Conservation (phyloP, 2,329 filamentous ascomycete genomes). For the Seiridium unicorne region DNA sequence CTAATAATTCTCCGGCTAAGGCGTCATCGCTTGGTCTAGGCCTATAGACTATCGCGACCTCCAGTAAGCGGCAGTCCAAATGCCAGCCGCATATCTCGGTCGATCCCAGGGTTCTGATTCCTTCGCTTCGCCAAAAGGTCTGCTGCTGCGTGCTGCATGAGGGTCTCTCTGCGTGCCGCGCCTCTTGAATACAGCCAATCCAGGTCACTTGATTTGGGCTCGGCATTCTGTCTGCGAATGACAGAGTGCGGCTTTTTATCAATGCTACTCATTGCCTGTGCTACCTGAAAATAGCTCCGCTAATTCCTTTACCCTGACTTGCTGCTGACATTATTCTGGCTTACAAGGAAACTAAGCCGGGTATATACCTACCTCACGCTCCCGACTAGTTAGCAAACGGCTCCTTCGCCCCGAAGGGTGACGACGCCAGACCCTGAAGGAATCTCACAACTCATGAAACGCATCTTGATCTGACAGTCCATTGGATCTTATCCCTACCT, state of each 20-base stretch:
- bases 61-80: background rate
- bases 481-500: too few relatives aligned
- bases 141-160: too few relatives aligned
- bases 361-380: too few relatives aligned
- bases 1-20: too few relatives aligned
- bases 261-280: background rate
- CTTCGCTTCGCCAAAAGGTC: background rate
- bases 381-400: too few relatives aligned
- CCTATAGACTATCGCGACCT: too few relatives aligned
- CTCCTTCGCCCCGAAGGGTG: too few relatives aligned
- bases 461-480: too few relatives aligned
- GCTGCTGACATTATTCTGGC: background rate
- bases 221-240: background rate
- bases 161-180: background rate
- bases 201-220: slow-evolving; percentile 1
- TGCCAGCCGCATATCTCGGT: background rate
- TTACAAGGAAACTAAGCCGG: too few relatives aligned
- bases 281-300: background rate
- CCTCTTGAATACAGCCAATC: background rate
- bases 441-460: too few relatives aligned
- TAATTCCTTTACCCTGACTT: background rate
- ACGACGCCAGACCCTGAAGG: too few relatives aligned
- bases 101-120: slow-evolving; percentile 1
- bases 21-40: too few relatives aligned
- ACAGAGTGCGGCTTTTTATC: background rate